Evolutionary conservation across 257 asterid species (phyloP).

Genomic region (Solanum chiquidenum): DNA sequence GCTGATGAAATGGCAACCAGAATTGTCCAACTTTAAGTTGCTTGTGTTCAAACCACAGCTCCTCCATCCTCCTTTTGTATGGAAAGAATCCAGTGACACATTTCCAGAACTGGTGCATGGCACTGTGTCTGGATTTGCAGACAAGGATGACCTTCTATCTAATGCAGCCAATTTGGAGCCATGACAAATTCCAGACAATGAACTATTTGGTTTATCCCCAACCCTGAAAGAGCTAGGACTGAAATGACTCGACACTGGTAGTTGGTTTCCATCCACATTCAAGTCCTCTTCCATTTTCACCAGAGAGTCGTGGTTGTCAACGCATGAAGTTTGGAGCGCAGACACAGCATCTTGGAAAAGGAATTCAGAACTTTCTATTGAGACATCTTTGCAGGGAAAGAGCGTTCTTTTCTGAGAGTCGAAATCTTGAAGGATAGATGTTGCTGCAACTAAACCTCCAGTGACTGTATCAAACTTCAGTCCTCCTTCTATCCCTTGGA

Average conservation of each 20-base stretch:
- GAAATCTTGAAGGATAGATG: slow-evolving; percentile 29
- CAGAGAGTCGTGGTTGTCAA: slow-evolving; percentile 13
- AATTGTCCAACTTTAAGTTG: slow-evolving; percentile 10
- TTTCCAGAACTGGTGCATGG: slow-evolving; percentile 22
- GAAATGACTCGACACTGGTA: not conserved
- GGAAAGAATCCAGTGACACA: slow-evolving; percentile 19
- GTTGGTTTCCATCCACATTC: slow-evolving; percentile 16
- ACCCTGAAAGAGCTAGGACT: not conserved
- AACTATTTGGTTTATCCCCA: slow-evolving; percentile 1
- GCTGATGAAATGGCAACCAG: slow-evolving; percentile 17
- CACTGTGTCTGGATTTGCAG: slow-evolving; percentile 8
- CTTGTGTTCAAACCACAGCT: not conserved
- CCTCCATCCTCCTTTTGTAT: slow-evolving; percentile 3
- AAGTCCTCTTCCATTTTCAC: slow-evolving; percentile 52
- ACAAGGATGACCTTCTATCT: slow-evolving; percentile 14
- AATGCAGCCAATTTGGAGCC: slow-evolving; percentile 22
- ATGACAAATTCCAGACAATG: not conserved
- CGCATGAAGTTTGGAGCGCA: slow-evolving; percentile 13
- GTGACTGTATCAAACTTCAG: slow-evolving; percentile 48
- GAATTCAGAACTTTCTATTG: slow-evolving; percentile 11
- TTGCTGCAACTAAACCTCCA: slow-evolving; percentile 40
- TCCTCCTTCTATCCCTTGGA: slow-evolving; percentile 71
- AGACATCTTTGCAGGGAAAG: slow-evolving; percentile 8
- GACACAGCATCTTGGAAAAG: slow-evolving; percentile 8
- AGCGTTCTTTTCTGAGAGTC: slow-evolving; percentile 13